Evolutionary conservation across 345 rosid species (phyloP).

Genomic region (Xanthoceras sorbifolium): DNA sequence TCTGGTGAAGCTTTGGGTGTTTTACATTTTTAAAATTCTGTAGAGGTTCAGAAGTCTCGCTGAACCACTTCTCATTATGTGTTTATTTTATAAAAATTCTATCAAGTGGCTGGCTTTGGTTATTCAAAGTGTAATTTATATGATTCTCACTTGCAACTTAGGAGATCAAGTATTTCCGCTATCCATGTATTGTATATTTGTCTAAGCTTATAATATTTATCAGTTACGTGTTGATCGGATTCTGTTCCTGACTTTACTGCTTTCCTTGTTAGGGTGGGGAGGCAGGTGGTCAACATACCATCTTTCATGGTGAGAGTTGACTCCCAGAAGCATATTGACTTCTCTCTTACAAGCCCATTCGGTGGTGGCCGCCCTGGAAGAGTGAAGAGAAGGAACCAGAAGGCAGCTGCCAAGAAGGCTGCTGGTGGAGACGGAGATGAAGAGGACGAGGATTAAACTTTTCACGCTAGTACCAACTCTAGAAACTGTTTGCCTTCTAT

Average conservation of each 20-base stretch:
- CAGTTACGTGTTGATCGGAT: not conserved
- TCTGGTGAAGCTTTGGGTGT: not conserved
- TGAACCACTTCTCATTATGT: not conserved
- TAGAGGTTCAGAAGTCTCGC: not conserved
- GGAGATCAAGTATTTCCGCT: not conserved
- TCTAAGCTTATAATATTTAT: not conserved
- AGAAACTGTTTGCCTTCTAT: not conserved
- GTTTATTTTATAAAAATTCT: not conserved
- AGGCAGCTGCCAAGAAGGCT: slow-evolving; percentile 51
- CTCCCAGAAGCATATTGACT: slow-evolving; percentile 54
- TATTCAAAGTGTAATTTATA: not conserved
- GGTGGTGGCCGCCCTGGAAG: slow-evolving; percentile 55
- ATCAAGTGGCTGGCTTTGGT: not conserved
- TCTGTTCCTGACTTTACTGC: not conserved
- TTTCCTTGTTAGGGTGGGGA: slow-evolving; percentile 41
- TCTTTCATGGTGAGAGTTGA: slow-evolving; percentile 58
- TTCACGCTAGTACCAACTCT: not conserved
- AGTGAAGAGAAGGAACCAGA: slow-evolving; percentile 56
- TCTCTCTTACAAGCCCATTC: slow-evolving; percentile 50
- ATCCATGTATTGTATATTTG: not conserved
- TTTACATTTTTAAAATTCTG: not conserved
- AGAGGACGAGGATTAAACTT: slow-evolving; percentile 43
- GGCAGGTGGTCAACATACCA: slow-evolving; percentile 56
- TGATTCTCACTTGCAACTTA: not conserved
- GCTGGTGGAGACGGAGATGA: slow-evolving; percentile 57